Conservation (phyloP, 306 rosid genomes). For the Betula pendula region DNA sequence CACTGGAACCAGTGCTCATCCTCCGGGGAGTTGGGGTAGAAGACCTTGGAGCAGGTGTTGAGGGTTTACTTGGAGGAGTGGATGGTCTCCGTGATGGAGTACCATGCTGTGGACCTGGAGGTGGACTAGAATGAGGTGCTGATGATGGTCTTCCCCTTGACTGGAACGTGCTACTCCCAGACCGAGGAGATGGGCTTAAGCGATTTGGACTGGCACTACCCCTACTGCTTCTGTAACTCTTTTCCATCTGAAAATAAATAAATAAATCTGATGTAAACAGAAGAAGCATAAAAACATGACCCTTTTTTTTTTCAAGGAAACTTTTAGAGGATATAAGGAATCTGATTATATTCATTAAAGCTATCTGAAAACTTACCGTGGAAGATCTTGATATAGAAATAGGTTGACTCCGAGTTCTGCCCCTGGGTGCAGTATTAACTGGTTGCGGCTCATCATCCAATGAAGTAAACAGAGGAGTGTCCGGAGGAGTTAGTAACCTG, state of each 20-base stretch:
- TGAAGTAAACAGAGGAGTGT: slow-evolving; percentile 84
- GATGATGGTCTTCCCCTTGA: slow-evolving; percentile 69
- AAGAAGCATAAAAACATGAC: slow-evolving; percentile 18
- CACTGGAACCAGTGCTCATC: slow-evolving; percentile 64
- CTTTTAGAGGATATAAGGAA: slow-evolving; percentile 9
- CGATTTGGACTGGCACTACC: slow-evolving; percentile 92
- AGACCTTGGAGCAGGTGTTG: slow-evolving; percentile 60
- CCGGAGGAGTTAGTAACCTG: slow-evolving; percentile 87
- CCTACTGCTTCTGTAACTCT: slow-evolving; percentile 74
- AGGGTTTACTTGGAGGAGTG: slow-evolving; percentile 75
- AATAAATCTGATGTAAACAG: slow-evolving; percentile 6
- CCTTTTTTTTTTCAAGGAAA: slow-evolving; percentile 5
- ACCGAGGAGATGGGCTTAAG: slow-evolving; percentile 75
- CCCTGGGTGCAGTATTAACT: slow-evolving; percentile 49
- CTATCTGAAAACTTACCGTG: slow-evolving; percentile 50
- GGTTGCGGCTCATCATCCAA: slow-evolving; percentile 65
- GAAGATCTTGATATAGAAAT: slow-evolving; percentile 84
- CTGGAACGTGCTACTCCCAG: slow-evolving; percentile 57
- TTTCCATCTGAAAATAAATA: slow-evolving; percentile 68
- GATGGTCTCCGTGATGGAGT: slow-evolving; percentile 68
- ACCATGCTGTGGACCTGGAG: slow-evolving; percentile 49
- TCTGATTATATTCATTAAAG: slow-evolving; percentile 23
- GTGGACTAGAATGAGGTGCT: slow-evolving; percentile 67
- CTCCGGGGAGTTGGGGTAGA: slow-evolving; percentile 65
- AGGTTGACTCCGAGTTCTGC: slow-evolving; percentile 83